Evolutionary conservation across 2,329 filamentous ascomycete species (phyloP).

Genomic region (Aspergillus luchuensis): DNA sequence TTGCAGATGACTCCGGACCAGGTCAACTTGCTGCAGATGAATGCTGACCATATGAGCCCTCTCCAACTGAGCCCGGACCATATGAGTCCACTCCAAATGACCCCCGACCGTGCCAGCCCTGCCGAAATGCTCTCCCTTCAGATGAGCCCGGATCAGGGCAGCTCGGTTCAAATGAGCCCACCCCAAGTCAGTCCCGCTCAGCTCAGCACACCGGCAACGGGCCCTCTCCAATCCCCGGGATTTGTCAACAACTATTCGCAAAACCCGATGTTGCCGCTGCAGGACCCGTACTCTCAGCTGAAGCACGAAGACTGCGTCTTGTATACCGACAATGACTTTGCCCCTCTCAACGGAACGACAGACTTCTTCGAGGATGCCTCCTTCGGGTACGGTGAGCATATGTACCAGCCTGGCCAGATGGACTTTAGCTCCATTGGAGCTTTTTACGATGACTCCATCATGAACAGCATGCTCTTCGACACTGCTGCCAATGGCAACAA

Average conservation of each 20-base stretch:
- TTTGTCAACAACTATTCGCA: constrained; percentile 5
- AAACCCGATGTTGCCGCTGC: constrained; percentile 3
- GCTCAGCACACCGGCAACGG: constrained; percentile 1
- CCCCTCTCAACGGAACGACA: constrained; percentile 1
- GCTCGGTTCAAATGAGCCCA: constrained; percentile 3
- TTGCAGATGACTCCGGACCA: constrained; percentile 2
- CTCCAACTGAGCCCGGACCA: constrained; percentile 3
- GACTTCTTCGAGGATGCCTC: constrained; percentile 9
- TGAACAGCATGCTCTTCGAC: constrained; percentile 8
- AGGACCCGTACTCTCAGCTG: constrained; percentile 4
- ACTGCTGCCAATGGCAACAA: no score
- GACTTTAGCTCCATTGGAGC: constrained; percentile 1
- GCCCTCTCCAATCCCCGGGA: constrained; percentile 5
- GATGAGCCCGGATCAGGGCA: constrained; percentile 1
- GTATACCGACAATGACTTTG: constrained; percentile 8
- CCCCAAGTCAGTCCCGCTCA: constrained; percentile 5
- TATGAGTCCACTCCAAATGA: constrained; percentile 3
- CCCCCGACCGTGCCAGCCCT: not conserved
- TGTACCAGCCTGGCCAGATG: constrained; percentile 4
- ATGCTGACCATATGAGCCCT: constrained; percentile 2
- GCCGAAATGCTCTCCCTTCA: not conserved
- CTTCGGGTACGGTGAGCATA: constrained; percentile 2
- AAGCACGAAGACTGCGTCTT: constrained; percentile 9
- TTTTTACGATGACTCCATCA: constrained; percentile 2
- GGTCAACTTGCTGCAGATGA: constrained; percentile 5